phyloP scores from a whole-genome alignment of 1,284 basidiomycete genomes.

The Golubevia sp. region DNA sequence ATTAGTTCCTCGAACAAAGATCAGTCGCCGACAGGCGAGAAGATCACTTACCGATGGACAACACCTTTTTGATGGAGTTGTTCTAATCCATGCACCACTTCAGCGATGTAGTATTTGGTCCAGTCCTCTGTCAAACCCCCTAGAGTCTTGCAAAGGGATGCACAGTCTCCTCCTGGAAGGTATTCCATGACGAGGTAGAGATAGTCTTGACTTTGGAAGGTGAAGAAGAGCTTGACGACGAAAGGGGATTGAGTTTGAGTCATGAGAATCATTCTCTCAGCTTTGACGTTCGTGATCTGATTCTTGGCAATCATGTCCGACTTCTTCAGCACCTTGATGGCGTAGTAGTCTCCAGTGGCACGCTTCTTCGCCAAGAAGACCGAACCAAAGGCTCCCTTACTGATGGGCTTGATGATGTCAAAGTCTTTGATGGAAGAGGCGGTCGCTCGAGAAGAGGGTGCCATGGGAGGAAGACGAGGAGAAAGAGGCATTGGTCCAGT shows the following conservation, averaged over 20 bases:
- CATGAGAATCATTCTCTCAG: slow-evolving; percentile 99
- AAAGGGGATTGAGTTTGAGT: slow-evolving; percentile 99
- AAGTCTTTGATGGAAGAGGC: slow-evolving; percentile 98
- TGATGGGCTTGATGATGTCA: slow-evolving; percentile 98
- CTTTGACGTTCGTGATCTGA: slow-evolving; percentile 99
- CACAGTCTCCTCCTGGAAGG: slow-evolving; percentile 87
- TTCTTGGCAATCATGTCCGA: slow-evolving; percentile 99
- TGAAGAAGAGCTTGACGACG: slow-evolving; percentile 65
- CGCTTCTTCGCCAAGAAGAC: slow-evolving; percentile 99
- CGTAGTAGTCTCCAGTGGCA: slow-evolving; percentile 96
- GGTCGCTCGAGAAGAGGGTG: slow-evolving; percentile 76
- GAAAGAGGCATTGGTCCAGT: slow-evolving; percentile 71
- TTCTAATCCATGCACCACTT: slow-evolving; percentile 91
- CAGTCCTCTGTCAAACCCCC: slow-evolving; percentile 92
- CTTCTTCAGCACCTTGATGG: slow-evolving; percentile 99
- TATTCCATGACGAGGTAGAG: slow-evolving; percentile 65
- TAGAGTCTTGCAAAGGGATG: slow-evolving; percentile 92
- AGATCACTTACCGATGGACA: slow-evolving; percentile 83
- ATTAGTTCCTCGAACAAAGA: background rate
- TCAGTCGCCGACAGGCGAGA: background rate
- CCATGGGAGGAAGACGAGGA: slow-evolving; percentile 80
- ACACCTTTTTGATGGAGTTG: slow-evolving; percentile 92
- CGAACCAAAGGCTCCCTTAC: slow-evolving; percentile 93
- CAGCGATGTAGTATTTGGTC: slow-evolving; percentile 94
- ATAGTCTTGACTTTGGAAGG: slow-evolving; percentile 64